Percentiles rank a stretch among this genome's conserved stretches.
Conservation (phyloP, 2,329 filamentous ascomycete species). For the Rutstroemia sydowiana region DNA sequence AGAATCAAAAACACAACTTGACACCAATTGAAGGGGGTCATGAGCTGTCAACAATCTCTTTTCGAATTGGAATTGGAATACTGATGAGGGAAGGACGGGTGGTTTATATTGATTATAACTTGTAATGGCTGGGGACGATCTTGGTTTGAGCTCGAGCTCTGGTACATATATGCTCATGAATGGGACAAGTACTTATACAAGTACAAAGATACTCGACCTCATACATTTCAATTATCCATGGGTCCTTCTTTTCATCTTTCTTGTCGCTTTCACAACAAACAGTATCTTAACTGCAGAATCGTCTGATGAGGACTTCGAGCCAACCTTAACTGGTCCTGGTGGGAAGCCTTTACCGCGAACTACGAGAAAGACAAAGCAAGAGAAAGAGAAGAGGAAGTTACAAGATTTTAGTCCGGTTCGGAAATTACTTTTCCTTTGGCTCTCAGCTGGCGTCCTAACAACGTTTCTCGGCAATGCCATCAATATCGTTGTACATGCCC, state of each 20-base stretch:
- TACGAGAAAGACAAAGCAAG: constrained; percentile 37
- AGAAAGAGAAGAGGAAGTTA: constrained; percentile 35
- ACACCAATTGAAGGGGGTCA: constrained; percentile 8
- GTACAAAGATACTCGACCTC: constrained; percentile 21
- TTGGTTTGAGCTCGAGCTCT: constrained; percentile 20
- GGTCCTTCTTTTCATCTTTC: constrained; percentile 56
- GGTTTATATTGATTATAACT: constrained; percentile 17
- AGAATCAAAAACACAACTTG: not conserved
- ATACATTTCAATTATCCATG: constrained; percentile 49
- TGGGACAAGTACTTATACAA: constrained; percentile 12
- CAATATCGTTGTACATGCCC: constrained; percentile 67
- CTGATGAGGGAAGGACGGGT: constrained; percentile 27
- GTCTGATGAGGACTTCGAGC: constrained; percentile 28
- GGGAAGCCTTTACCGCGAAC: constrained; percentile 69
- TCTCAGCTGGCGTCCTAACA: constrained; percentile 62
- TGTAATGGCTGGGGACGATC: constrained; percentile 27
- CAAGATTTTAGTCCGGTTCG: constrained; percentile 54
- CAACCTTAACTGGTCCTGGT: constrained; percentile 63
- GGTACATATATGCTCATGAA: constrained; percentile 8
- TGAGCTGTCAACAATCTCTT: constrained; percentile 18
- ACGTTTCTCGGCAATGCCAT: constrained; percentile 71
- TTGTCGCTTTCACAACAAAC: constrained; percentile 52
- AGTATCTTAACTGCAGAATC: constrained; percentile 46
- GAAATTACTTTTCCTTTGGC: constrained; percentile 68
- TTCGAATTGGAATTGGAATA: constrained; percentile 19